Base-by-base conservation (phyloP, 306 rosid species). In the Lathyrus oleraceus region DNA sequence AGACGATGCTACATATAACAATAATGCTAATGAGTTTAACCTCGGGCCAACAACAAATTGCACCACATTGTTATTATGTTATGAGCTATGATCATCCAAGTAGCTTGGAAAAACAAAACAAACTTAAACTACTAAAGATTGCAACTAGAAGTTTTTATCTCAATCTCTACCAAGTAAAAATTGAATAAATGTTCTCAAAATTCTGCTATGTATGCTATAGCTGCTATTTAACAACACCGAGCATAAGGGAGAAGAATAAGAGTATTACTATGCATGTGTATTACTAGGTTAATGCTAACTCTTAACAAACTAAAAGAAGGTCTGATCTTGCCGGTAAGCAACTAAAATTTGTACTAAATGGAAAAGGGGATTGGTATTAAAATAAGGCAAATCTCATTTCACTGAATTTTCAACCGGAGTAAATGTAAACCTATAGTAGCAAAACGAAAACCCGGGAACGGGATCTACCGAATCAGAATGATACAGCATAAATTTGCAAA, bases 401-500 rank as follows among this genome's bases (percentile, higher is more conserved):
- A 60, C 67, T 11, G 12, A 67, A n/a, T 14, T 10, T 42, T 40
- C 63, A 43, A 47, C 32, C 51, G 5, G 11, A 19, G 19, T 20
- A 66, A 59, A 60, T 73, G 67, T 2, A 69, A 58, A 53, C 28
- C 21, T 4, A 44, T 9, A 10, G 36, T 8, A 19, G 42, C 1
- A 16, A 23, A 4, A n/a, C 19, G 51, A 48, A 21, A 53, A 77
- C 23, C 76, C 35, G 39, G 43, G 19, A 72, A 43, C 71, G 53
- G 39, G 39, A 35, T 35, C 39, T 13, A 35, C 40, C 66, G 42
- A 65, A 71, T 38, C 47, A 44, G 23, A 69, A 20, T 14, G 49
- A 14, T 13, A 49, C 48, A 78, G 63, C 40, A 28, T 40, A 77
- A 76, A 59, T 63, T 70, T 65, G 60, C n/a, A 66, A 8, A 21